Conservation (phyloP, 164 flowering plant species). For the Buxus sempervirens region DNA sequence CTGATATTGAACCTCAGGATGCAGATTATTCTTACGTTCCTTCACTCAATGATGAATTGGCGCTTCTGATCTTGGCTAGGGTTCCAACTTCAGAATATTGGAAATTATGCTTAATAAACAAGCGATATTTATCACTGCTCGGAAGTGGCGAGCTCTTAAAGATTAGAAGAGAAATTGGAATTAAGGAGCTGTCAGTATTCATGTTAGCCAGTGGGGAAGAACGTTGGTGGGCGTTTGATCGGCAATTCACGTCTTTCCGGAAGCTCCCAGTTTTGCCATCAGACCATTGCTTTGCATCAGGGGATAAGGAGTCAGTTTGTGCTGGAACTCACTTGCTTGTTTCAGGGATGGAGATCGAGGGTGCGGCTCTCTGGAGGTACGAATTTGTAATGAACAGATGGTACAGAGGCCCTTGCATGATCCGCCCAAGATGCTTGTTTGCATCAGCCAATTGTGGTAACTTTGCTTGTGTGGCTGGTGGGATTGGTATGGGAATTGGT, state of each 20-base stretch:
- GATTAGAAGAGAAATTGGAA: slow-evolving; percentile 42
- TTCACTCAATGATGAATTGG: slow-evolving; percentile 54
- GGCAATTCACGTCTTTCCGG: slow-evolving; percentile 32
- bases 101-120: slow-evolving; percentile 49
- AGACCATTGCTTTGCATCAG: slow-evolving; percentile 42
- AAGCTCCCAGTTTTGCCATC: slow-evolving; percentile 60
- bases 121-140: slow-evolving; percentile 30
- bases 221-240: slow-evolving; percentile 63
- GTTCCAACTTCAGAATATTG: slow-evolving; percentile 53
- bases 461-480: slow-evolving; percentile 75
- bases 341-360: slow-evolving; percentile 61
- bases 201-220: slow-evolving; percentile 57
- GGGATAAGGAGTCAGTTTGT: slow-evolving; percentile 76
- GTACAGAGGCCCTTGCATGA: slow-evolving; percentile 69
- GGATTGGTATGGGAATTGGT: slow-evolving; percentile 28
- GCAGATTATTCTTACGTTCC: slow-evolving; percentile 66
- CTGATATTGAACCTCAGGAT: slow-evolving; percentile 62
- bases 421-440: slow-evolving; percentile 62
- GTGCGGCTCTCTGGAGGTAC: slow-evolving; percentile 64
- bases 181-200: slow-evolving; percentile 57
- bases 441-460: slow-evolving; percentile 69
- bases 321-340: slow-evolving; percentile 75
- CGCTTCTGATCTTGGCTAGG: slow-evolving; percentile 57
- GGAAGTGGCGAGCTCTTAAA: slow-evolving; percentile 53
- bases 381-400: slow-evolving; percentile 54